Conservation (phyloP, 2,329 filamentous ascomycete genomes). For the Chaetoscypha palmicola region DNA sequence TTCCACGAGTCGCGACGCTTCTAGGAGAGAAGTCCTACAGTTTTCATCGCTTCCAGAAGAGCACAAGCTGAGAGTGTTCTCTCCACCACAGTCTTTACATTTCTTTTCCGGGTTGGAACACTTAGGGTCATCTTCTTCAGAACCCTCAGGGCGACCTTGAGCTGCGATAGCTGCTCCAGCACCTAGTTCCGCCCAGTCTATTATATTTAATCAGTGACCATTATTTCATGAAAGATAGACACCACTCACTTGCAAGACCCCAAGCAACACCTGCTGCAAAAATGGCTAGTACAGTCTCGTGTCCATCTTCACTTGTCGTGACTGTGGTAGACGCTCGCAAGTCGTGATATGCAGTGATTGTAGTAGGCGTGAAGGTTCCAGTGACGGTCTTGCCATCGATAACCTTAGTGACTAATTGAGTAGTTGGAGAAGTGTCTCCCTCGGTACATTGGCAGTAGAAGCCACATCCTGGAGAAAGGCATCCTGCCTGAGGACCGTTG, state of each 20-base stretch:
- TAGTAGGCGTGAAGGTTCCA: background rate
- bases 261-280: background rate
- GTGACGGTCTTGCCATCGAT: background rate
- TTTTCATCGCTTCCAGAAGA: no score
- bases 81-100: background rate
- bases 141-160: background rate
- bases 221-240: background rate
- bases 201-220: background rate
- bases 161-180: background rate
- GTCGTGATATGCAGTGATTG: background rate
- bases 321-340: background rate
- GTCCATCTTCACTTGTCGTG: background rate
- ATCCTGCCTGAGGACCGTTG: background rate
- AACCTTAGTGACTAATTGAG: background rate
- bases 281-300: background rate
- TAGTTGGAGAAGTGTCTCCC: background rate
- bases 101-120: background rate
- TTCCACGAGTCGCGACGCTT: background rate
- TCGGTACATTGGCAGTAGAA: background rate
- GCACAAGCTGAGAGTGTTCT: no score
- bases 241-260: background rate
- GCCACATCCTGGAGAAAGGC: background rate
- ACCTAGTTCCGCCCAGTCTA: background rate
- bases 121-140: background rate
- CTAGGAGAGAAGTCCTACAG: no score